Base-by-base conservation (phyloP, 106 monocot genomes). In the Dendrobium chrysotoxum region DNA sequence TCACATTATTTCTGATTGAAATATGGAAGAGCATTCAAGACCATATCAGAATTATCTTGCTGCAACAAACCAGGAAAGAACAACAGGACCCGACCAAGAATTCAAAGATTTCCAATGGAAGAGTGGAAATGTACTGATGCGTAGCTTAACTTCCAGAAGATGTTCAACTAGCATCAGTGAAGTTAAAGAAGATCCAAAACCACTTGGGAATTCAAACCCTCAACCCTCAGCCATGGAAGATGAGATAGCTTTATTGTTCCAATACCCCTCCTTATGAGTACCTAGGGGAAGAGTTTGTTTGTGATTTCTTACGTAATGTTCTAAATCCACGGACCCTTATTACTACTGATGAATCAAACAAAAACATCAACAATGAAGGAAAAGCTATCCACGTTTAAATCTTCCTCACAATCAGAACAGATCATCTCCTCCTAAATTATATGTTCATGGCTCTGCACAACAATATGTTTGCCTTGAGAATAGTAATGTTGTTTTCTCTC, bases 51-150 rank as follows among this genome's bases (percentile, higher is more conserved):
- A 35, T 35, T 71, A 13, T 12, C 70, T 71, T 13, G 11, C 31
- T 35, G 11, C 70, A 15, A 71, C 70, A 31, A 71, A 71, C 21
- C 74, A 74, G 41, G 41, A 41, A 41, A 74, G 30, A 41, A 0
- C 41, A 39, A 42, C 74, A 41, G 41, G 90, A 40, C 16, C 46
- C 15, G 84, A 86, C 10, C 54, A 83, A 50, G 91, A 91, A 26
- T 88, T 95, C 28, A 40, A 87, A 6, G 93, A 95, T 73, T 88
- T 93, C 6, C 45, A 88, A 31, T 91, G 95, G 95, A 71, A 72
- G 28, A 88, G 93, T 28, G 93, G 91, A 11, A 81, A 89, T 72
- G 85, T 91, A 1, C 84, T 91, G 20, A 87, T 89, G 90, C 93
- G 90, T 7, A 91, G 89, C 55, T 91, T 89, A 79, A 82, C 77